These are phyloP conservation scores for Colletotrichum limetticola DNA, from an alignment of 2,329 filamentous ascomycete genomes.

Conservation along the genomic window DNA sequence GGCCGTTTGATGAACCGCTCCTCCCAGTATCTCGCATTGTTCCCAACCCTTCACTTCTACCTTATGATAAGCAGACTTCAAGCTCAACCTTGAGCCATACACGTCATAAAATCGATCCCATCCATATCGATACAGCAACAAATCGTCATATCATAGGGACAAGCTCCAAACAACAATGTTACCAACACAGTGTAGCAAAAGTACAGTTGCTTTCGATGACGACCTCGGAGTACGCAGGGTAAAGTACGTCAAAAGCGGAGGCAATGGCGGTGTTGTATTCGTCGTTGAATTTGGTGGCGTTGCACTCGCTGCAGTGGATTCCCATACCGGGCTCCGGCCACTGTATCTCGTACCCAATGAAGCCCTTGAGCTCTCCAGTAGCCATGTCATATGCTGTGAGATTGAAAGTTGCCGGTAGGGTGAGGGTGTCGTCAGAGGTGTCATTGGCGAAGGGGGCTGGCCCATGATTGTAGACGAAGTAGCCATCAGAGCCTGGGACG, in stretches of 20 bases:
- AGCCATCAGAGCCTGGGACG: slow-evolving; percentile 12
- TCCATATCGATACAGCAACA: neutral
- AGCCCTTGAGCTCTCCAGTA: slow-evolving; percentile 23
- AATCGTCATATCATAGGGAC: neutral
- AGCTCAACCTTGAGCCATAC: neutral
- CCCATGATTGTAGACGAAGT: slow-evolving; percentile 19
- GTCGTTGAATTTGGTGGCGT: slow-evolving; percentile 26
- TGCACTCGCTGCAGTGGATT: slow-evolving; percentile 31
- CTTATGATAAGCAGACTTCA: no score
- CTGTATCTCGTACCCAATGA: slow-evolving; percentile 29
- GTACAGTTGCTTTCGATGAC: slow-evolving; percentile 33
- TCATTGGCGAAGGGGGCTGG: slow-evolving; percentile 27
- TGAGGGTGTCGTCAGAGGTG: slow-evolving; percentile 32
- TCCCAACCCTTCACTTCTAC: neutral
- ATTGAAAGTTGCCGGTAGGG: slow-evolving; percentile 23
- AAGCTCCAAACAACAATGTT: neutral
- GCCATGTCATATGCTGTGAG: slow-evolving; percentile 25
- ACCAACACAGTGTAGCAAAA: slow-evolving; percentile 23
- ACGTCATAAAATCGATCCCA: neutral
- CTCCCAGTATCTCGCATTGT: neutral
- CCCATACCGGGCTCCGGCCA: slow-evolving; percentile 12
- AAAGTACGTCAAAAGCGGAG: slow-evolving; percentile 29
- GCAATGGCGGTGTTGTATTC: slow-evolving; percentile 29
- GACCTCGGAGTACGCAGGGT: slow-evolving; percentile 30
- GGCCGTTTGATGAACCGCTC: neutral